These are phyloP conservation scores for Nemania bipapillata DNA, from an alignment of 2,329 filamentous ascomycete genomes.

Conservation along the genomic window DNA sequence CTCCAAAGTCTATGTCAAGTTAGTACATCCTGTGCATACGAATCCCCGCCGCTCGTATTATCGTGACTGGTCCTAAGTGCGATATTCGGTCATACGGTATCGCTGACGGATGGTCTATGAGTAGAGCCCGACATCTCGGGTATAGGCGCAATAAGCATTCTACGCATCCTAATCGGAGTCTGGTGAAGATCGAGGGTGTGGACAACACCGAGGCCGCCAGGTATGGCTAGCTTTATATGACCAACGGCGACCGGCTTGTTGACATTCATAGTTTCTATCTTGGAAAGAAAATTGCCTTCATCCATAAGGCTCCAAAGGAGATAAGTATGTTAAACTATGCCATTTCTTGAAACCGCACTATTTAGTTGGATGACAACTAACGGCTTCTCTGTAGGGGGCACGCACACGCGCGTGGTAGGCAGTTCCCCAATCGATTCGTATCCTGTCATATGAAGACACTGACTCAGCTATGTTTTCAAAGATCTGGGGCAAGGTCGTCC, in stretches of 20 bases:
- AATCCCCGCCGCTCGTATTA: background rate
- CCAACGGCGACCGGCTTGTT: background rate
- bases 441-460: conserved; percentile 3
- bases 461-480: conserved; percentile 1
- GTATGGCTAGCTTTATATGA: conserved; percentile 28
- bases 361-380: too few species aligned
- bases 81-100: background rate
- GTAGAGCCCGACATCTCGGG: conserved; percentile 37
- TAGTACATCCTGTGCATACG: conserved; percentile 22
- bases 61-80: background rate
- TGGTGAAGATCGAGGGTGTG: conserved; percentile 38
- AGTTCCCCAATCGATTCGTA: background rate
- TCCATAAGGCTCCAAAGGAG: conserved; percentile 36
- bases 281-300: conserved; percentile 37
- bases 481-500: conserved; percentile 39
- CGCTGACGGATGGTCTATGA: conserved; percentile 24
- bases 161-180: conserved; percentile 33
- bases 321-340: conserved; percentile 24
- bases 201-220: conserved; percentile 33
- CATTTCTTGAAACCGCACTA: background rate
- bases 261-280: conserved; percentile 35
- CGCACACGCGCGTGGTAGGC: conserved; percentile 35
- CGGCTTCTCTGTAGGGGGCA: conserved; percentile 29
- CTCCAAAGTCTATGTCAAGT: conserved; percentile 37
- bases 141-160: conserved; percentile 36